Conservation (phyloP, 2,329 filamentous ascomycete genomes). For the Ophiostoma australiae region DNA sequence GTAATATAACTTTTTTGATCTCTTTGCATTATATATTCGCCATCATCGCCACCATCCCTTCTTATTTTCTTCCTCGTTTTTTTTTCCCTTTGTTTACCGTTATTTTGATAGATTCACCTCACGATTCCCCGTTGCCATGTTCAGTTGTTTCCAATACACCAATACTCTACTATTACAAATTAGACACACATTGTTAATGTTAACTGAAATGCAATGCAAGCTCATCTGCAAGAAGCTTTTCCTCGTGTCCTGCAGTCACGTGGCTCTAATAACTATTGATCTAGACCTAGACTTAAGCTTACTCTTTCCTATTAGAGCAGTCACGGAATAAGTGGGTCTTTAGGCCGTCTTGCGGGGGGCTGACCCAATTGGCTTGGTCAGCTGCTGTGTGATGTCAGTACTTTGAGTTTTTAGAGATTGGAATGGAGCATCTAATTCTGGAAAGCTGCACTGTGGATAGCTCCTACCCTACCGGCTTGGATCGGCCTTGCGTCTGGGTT, state of each 20-base stretch:
- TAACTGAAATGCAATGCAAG: too few species aligned
- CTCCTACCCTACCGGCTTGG: conserved; percentile 7
- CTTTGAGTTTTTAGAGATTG: neutral
- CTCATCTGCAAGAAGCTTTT: neutral
- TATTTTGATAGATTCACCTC: neutral
- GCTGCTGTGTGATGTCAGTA: conserved; percentile 11
- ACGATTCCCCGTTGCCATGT: conserved; percentile 5
- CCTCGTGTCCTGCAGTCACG: neutral
- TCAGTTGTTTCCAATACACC: neutral
- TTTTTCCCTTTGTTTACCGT: neutral
- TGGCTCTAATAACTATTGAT: neutral
- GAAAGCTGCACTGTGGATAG: conserved; percentile 7
- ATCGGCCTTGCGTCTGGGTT: conserved; percentile 9
- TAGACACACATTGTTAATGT: neutral
- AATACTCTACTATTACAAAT: neutral
- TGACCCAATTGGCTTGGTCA: neutral
- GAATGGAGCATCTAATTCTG: neutral
- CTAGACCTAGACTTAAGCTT: neutral
- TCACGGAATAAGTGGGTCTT: conserved; percentile 8
- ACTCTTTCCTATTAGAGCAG: neutral
- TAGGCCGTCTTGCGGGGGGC: neutral
- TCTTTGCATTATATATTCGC: neutral
- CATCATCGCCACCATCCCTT: neutral
- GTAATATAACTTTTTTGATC: neutral
- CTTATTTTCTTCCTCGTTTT: neutral